A percentile compares a stretch with the other conserved stretches of the same genome.
phyloP scores from a whole-genome alignment of 495 filamentous ascomycete species.

The Darksidea phi region DNA sequence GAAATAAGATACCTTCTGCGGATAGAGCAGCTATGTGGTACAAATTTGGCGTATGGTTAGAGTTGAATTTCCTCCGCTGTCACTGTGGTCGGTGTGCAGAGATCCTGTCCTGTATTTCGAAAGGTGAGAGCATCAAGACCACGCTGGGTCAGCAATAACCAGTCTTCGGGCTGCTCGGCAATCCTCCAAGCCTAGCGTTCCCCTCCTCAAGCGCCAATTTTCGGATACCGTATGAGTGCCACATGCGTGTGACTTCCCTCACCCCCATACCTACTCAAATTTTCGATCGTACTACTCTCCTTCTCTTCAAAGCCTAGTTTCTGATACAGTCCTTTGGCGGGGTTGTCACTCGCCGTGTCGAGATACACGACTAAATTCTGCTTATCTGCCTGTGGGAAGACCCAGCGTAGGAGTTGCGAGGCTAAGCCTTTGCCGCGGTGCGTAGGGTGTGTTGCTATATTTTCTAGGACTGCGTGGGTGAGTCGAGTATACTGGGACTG shows the following conservation, averaged over 20 bases:
- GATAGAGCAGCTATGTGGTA: too few species aligned
- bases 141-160: too few species aligned
- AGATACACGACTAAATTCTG: slow-evolving; percentile 15
- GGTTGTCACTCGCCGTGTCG: slow-evolving; percentile 28
- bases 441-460: slow-evolving; percentile 22
- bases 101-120: too few species aligned
- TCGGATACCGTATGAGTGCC: slow-evolving; percentile 28
- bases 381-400: slow-evolving; percentile 21
- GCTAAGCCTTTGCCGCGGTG: slow-evolving; percentile 28
- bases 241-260: slow-evolving; percentile 28
- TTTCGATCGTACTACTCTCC: slow-evolving; percentile 14
- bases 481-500: too few species aligned
- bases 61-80: too few species aligned
- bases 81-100: too few species aligned
- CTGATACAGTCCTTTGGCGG: slow-evolving; percentile 21
- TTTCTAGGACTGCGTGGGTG: slow-evolving; percentile 24
- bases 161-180: too few species aligned
- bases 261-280: slow-evolving; percentile 22
- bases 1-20: too few species aligned
- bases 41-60: too few species aligned
- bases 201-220: not conserved
- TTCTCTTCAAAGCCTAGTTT: slow-evolving; percentile 27
- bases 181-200: too few species aligned
- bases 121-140: too few species aligned
- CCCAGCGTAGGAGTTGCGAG: slow-evolving; percentile 20